Evolutionary conservation across 2,329 filamentous ascomycete species (phyloP), one percentile per base, ranked within the genome.

Genomic region (Trichothecium sympodiale): DNA sequence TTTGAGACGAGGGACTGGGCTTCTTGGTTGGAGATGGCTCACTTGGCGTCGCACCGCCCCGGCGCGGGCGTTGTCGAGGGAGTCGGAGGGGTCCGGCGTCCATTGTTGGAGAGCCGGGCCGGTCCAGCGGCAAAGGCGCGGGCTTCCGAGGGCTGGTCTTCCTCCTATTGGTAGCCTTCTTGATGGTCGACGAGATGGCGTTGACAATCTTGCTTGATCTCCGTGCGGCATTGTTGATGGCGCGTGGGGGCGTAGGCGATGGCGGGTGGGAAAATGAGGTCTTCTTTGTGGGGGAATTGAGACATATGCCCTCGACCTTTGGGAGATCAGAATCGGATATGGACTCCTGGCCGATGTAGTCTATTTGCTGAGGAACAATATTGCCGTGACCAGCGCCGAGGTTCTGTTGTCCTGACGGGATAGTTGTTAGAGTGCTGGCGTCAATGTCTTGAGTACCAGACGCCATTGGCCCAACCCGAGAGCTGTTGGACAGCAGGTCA

Each of bases 321-420:
- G 64, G 55, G n/a, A 69, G 52, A 43, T 67, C 64, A 27, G 62
- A 61, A 41, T 69, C 64, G 4, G 64, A 67, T 50, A 68, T 62
- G 38, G 61, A 64, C 17, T 50, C 57, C 12, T 52, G 52, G 28
- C 52, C 52, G 10, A 54, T 39, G 34, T 46, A 42, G 5, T 45
- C 41, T 25, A 45, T 39, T 23, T 46, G 45, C 14, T 48, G 45
- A 7, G 35, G 29, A n/a, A 32, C 18, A 25, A 31, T 17, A 32
- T 37, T 9, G 35, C 20, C 7, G 17, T 9, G n/a, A 17, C 8
- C 17, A 33, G 33, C 27, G 33, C 34, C 20, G 34, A 29, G 23
- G 8, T 26, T 25, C 8, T 18, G 13, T 8, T n/a, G 30, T 30
- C 25, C 8, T 17, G 12, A 13, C 26, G 36, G 14, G 31, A 31